Conservation (phyloP, 805 yeast species). For the Candida berthetii region DNA sequence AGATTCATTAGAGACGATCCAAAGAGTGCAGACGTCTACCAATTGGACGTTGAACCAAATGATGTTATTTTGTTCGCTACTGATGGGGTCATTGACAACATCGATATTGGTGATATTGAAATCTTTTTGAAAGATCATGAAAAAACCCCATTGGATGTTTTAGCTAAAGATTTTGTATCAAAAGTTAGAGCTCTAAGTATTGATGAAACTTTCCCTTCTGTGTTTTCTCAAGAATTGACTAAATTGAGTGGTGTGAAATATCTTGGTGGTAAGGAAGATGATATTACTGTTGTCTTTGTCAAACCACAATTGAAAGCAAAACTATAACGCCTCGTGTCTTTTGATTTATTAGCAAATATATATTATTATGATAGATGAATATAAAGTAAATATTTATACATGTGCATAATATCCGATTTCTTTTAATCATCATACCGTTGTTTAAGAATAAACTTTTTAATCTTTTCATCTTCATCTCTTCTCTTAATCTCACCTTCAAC, state of each 20-base stretch:
- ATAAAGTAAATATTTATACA: too few species aligned
- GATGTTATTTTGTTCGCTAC: constrained; percentile 86
- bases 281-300: constrained; percentile 77
- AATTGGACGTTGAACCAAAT: constrained; percentile 56
- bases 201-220: constrained; percentile 73
- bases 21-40: constrained; percentile 56
- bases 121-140: constrained; percentile 52
- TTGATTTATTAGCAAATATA: too few species aligned
- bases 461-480: constrained; percentile 46
- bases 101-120: constrained; percentile 67
- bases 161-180: constrained; percentile 52
- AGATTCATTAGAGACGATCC: constrained; percentile 72
- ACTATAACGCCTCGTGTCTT: too few species aligned
- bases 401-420: constrained; percentile 1
- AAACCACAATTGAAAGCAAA: constrained; percentile 18
- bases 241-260: constrained; percentile 61
- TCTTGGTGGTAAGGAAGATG: constrained; percentile 94
- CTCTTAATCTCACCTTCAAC: constrained; percentile 43
- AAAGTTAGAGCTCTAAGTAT: constrained; percentile 65
- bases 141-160: constrained; percentile 30
- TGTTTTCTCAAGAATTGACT: constrained; percentile 75
- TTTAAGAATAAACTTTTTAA: constrained; percentile 47
- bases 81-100: constrained; percentile 90
- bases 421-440: constrained; percentile 23
- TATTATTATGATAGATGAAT: too few species aligned